Conservation (phyloP, 192 early-diverging fungal genomes). For the Umbelopsis sp. region DNA sequence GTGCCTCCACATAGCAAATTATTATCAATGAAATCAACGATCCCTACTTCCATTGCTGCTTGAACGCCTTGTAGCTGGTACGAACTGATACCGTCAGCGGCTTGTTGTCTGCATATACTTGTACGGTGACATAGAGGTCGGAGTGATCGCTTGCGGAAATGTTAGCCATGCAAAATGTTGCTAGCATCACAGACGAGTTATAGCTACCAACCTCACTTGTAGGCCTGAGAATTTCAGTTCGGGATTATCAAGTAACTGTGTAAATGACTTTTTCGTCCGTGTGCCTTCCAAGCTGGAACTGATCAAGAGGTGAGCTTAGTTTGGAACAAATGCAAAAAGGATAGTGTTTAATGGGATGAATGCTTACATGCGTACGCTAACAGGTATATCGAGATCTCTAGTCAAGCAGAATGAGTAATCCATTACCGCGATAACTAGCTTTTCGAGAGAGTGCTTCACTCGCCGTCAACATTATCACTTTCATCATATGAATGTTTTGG, state of each 20-base stretch:
- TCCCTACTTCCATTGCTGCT: slow-evolving; percentile 57
- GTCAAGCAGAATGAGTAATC: slow-evolving; percentile 77
- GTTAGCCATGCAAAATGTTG: background rate
- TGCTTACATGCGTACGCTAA: slow-evolving; percentile 65
- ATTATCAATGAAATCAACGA: background rate
- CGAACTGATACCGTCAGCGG: slow-evolving; percentile 64
- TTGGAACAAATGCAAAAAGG: background rate
- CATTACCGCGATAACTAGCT: slow-evolving; percentile 24
- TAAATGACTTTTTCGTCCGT: slow-evolving; percentile 29
- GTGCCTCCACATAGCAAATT: too few relatives aligned
- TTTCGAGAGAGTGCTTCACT: background rate
- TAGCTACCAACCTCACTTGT: slow-evolving; percentile 27
- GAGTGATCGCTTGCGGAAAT: slow-evolving; percentile 42
- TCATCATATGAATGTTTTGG: background rate
- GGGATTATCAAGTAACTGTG: slow-evolving; percentile 21
- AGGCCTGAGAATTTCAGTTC: slow-evolving; percentile 36
- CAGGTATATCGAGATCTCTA: slow-evolving; percentile 60
- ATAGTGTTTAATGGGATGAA: background rate
- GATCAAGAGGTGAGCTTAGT: background rate
- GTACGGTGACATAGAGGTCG: slow-evolving; percentile 67
- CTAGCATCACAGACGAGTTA: background rate
- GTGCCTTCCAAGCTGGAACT: slow-evolving; percentile 43
- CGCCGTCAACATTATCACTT: background rate
- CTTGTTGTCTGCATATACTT: slow-evolving; percentile 71
- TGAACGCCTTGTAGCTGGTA: slow-evolving; percentile 67